These are phyloP conservation scores for Termitomyces sp. DNA, from an alignment of 768 basidiomycete species.

Conservation along the genomic window DNA sequence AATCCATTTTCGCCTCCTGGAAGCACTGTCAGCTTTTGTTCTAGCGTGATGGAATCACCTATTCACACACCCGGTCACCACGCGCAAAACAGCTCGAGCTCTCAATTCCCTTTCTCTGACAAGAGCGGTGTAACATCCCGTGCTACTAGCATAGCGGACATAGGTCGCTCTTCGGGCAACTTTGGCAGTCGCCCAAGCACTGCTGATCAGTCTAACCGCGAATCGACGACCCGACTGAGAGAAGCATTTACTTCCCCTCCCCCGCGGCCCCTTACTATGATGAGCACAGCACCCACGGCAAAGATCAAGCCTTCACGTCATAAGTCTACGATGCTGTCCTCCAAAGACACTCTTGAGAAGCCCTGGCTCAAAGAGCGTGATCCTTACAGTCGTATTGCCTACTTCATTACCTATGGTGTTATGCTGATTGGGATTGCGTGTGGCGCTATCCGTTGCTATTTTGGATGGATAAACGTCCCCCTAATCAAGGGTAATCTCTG, in stretches of 20 bases:
- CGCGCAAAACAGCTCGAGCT: slow-evolving; percentile 10
- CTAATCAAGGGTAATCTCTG: slow-evolving; percentile 44
- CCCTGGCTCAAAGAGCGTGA: slow-evolving; percentile 62
- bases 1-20: slow-evolving; percentile 52
- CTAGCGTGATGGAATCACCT: slow-evolving; percentile 24
- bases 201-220: slow-evolving; percentile 25
- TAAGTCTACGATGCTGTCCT: slow-evolving; percentile 44
- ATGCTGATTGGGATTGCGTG: slow-evolving; percentile 51
- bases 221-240: slow-evolving; percentile 36
- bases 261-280: slow-evolving; percentile 49
- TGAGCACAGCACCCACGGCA: slow-evolving; percentile 41
- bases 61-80: slow-evolving; percentile 18
- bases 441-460: slow-evolving; percentile 49
- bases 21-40: slow-evolving; percentile 39
- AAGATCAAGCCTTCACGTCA: slow-evolving; percentile 37
- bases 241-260: slow-evolving; percentile 57
- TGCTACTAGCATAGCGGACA: slow-evolving; percentile 35
- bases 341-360: slow-evolving; percentile 37
- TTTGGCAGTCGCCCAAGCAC: slow-evolving; percentile 29
- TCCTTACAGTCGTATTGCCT: slow-evolving; percentile 48
- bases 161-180: slow-evolving; percentile 33
- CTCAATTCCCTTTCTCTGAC: slow-evolving; percentile 30
- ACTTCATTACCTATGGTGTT: slow-evolving; percentile 56
- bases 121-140: slow-evolving; percentile 31
- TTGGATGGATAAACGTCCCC: slow-evolving; percentile 49